Conservation (phyloP, 306 rosid species). For the Begonia loranthoides region DNA sequence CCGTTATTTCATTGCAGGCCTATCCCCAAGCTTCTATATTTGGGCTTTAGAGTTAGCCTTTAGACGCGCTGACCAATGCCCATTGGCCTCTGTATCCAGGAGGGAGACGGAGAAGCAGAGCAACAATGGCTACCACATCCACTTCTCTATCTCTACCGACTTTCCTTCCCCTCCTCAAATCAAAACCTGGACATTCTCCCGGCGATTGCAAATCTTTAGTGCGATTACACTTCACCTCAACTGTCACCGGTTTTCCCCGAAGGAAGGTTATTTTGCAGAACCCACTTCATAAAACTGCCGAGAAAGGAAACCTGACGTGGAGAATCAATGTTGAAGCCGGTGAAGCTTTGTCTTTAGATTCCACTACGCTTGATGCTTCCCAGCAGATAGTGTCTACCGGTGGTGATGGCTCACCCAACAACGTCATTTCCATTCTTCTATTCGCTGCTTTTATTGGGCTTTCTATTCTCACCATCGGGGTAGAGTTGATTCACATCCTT, state of each 20-base stretch:
- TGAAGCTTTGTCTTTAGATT: constrained; percentile 27
- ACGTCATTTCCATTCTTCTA: constrained; percentile 42
- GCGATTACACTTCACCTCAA: constrained; percentile 12
- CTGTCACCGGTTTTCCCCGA: constrained; percentile 10
- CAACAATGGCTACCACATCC: constrained; percentile 46
- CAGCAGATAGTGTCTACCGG: constrained; percentile 32
- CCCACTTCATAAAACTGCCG: constrained; percentile 14
- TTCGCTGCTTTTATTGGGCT: constrained; percentile 61
- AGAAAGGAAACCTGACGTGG: constrained; percentile 6
- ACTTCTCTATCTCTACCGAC: constrained; percentile 30
- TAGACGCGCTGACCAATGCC: constrained; percentile 6
- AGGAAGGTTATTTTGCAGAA: constrained; percentile 8
- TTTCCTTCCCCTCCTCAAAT: constrained; percentile 19
- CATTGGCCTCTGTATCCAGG: background rate
- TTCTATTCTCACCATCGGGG: constrained; percentile 70
- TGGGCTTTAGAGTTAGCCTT: too few species aligned
- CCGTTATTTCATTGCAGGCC: too few species aligned
- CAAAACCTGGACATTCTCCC: constrained; percentile 12
- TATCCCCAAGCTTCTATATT: too few species aligned
- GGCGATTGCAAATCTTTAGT: constrained; percentile 4
- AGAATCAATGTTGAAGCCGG: constrained; percentile 25
- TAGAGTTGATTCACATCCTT: constrained; percentile 8
- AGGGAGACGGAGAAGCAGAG: constrained; percentile 17
- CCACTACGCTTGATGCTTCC: constrained; percentile 26
- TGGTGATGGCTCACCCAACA: constrained; percentile 33